These are phyloP conservation scores for Nitzschia sp. DNA, from an alignment of 108 stramenopile species.

Conservation along the genomic window DNA sequence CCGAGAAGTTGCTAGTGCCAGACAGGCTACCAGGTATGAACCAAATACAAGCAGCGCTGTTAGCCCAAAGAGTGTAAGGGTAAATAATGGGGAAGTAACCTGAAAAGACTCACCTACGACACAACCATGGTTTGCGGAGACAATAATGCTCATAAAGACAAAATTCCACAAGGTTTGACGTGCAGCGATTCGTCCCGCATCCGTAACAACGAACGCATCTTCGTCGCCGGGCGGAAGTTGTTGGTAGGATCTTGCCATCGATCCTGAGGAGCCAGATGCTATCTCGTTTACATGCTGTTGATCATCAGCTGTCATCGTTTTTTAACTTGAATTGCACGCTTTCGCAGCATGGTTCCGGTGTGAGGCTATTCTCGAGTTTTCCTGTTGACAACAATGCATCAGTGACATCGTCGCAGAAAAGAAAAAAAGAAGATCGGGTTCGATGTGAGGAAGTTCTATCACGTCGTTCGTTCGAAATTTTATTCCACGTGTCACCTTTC, in stretches of 20 bases:
- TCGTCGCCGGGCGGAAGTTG: not conserved
- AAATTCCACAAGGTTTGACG: conserved; percentile 33
- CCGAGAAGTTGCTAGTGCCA: conserved; percentile 56
- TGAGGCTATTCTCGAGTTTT: too few relatives aligned
- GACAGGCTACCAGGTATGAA: conserved; percentile 33
- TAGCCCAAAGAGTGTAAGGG: not conserved
- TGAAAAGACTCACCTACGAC: conserved; percentile 25
- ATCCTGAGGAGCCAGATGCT: too few relatives aligned
- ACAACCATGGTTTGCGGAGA: conserved; percentile 70
- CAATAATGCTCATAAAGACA: conserved; percentile 54
- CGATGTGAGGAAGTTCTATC: too few relatives aligned
- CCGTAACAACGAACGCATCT: not conserved
- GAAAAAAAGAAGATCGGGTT: too few relatives aligned
- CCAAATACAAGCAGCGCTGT: not conserved
- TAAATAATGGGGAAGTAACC: not conserved
- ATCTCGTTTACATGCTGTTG: too few relatives aligned
- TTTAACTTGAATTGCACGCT: too few relatives aligned
- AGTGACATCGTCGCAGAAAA: too few relatives aligned
- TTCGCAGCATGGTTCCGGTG: too few relatives aligned
- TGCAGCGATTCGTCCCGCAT: not conserved
- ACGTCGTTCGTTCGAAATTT: too few relatives aligned
- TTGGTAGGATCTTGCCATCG: not conserved
- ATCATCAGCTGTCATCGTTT: too few relatives aligned
- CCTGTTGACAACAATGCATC: too few relatives aligned
- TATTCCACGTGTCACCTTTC: too few relatives aligned